These are phyloP conservation scores for Hypoxylon intermedium DNA, from an alignment of 495 filamentous ascomycete genomes.

Conservation along the genomic window DNA sequence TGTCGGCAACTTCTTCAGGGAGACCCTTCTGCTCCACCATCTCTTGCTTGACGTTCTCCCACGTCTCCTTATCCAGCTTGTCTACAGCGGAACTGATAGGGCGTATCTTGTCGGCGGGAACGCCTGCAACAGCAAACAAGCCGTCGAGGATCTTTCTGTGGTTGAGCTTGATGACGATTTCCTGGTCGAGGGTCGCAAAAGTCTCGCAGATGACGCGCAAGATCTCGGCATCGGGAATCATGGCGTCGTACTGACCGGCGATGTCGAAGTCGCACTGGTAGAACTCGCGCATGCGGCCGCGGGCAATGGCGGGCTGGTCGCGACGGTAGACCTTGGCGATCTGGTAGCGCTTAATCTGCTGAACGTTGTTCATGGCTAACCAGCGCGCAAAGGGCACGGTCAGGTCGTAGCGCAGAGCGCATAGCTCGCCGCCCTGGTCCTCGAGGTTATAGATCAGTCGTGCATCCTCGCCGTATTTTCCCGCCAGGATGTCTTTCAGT, in stretches of 20 bases:
- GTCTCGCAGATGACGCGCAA: conserved; percentile 75
- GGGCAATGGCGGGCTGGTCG: conserved; percentile 71
- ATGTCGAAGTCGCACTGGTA: conserved; percentile 90
- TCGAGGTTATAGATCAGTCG: conserved; percentile 88
- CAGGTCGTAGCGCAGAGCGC: conserved; percentile 80
- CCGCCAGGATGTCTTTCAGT: conserved; percentile 71
- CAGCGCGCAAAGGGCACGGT: conserved; percentile 92
- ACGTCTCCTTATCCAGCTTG: conserved; percentile 80
- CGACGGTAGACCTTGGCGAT: conserved; percentile 80
- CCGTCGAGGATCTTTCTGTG: conserved; percentile 82
- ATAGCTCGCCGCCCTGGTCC: conserved; percentile 89
- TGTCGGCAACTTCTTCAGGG: conserved; percentile 67
- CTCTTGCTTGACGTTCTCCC: conserved; percentile 77
- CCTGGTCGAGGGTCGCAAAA: conserved; percentile 68
- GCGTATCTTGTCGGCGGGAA: conserved; percentile 75
- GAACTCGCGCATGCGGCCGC: conserved; percentile 83
- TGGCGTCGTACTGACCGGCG: conserved; percentile 75
- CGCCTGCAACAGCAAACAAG: conserved; percentile 77
- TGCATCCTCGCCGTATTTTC: conserved; percentile 85
- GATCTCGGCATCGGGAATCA: conserved; percentile 83
- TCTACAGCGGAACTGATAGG: conserved; percentile 79
- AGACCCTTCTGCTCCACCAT: conserved; percentile 83
- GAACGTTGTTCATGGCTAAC: conserved; percentile 84
- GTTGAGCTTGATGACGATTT: conserved; percentile 77
- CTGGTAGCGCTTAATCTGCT: conserved; percentile 87